Conservation (phyloP, 495 filamentous ascomycete species). For the Massariosphaeria phaeospora region DNA sequence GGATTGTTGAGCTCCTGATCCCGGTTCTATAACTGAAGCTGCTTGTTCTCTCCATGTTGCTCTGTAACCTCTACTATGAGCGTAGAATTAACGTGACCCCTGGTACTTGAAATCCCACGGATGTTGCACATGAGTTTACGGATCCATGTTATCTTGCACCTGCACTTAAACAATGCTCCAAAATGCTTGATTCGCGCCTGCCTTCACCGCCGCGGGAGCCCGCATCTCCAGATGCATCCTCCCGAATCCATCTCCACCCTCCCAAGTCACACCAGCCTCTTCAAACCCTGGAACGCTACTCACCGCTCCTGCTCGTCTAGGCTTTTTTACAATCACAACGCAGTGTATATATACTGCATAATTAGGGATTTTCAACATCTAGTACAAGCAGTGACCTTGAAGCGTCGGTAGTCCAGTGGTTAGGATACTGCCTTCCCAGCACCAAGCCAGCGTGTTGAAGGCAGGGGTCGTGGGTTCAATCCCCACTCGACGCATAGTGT, state of each 20-base stretch:
- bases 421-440: slow-evolving; percentile 33
- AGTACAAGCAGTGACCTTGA: too few species aligned
- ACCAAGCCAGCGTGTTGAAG: not conserved
- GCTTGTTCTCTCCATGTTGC: too few species aligned
- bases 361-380: too few species aligned
- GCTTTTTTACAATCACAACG: not conserved
- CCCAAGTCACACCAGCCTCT: not conserved
- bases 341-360: slow-evolving; percentile 6
- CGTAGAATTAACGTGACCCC: too few species aligned
- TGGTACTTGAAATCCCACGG: too few species aligned
- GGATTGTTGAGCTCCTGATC: slow-evolving; percentile 5
- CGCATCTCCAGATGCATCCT: slow-evolving; percentile 14
- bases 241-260: slow-evolving; percentile 4
- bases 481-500: slow-evolving; percentile 13
- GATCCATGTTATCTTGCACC: too few species aligned
- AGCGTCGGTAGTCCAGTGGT: slow-evolving; percentile 33
- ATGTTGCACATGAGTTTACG: too few species aligned
- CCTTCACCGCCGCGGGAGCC: slow-evolving; percentile 6
- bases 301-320: not conserved
- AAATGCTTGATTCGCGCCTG: too few species aligned
- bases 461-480: slow-evolving; percentile 33
- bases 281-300: not conserved
- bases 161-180: too few species aligned
- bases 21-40: not conserved
- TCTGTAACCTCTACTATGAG: not conserved